Conservation (phyloP, 2,329 filamentous ascomycete species). For the Podosphaera fusca region DNA sequence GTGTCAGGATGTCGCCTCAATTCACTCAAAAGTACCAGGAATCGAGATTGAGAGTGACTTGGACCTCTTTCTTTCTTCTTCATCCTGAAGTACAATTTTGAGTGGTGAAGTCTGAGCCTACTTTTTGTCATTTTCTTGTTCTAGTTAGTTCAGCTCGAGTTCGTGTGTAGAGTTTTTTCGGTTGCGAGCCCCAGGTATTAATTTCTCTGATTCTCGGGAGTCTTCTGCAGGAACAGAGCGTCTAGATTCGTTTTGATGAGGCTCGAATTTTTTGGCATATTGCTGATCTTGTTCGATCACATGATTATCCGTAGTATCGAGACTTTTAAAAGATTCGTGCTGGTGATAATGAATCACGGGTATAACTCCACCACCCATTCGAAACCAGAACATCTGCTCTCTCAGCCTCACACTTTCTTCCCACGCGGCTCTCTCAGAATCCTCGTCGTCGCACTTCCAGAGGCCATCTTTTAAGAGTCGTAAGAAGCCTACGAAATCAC, state of each 20-base stretch:
- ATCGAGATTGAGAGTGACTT: constrained; percentile 19
- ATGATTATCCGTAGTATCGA: constrained; percentile 13
- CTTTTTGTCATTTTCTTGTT: constrained; percentile 5
- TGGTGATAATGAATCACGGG: constrained; percentile 22
- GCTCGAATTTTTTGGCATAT: background rate
- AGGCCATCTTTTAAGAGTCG: constrained; percentile 82
- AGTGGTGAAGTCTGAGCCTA: constrained; percentile 9
- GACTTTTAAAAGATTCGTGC: constrained; percentile 8
- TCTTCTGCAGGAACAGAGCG: background rate
- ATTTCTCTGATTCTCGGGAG: background rate
- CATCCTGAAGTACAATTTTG: constrained; percentile 5
- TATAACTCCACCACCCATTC: constrained; percentile 76
- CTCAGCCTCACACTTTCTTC: constrained; percentile 76
- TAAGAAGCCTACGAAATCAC: constrained; percentile 80
- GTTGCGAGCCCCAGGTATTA: background rate
- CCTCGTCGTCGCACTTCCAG: constrained; percentile 62
- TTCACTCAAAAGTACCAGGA: constrained; percentile 8
- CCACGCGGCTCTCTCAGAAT: constrained; percentile 75
- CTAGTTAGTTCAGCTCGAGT: background rate
- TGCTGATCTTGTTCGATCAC: constrained; percentile 11
- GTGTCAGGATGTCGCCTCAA: background rate
- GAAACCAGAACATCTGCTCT: constrained; percentile 93
- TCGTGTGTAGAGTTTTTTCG: background rate
- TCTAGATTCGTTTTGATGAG: background rate
- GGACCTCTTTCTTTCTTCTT: constrained; percentile 12